Base-by-base conservation (phyloP, 352 stramenopile genomes). In the Phytopythium oedochilum region DNA sequence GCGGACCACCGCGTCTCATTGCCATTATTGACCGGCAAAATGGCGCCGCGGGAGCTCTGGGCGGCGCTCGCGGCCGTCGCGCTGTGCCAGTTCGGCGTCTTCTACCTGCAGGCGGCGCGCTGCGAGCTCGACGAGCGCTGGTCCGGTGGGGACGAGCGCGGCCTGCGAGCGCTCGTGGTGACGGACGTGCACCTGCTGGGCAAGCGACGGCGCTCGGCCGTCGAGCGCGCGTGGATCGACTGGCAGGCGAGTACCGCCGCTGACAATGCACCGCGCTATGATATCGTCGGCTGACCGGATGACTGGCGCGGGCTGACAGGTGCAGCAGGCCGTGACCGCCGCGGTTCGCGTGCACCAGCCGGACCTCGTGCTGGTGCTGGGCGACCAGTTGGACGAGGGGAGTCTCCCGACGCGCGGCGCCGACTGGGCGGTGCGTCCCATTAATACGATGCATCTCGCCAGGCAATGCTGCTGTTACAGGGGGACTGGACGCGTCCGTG, bases 301-400 rank as follows among this genome's bases (percentile, higher is more conserved):
- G n/a, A 35, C 18, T 35, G n/a, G 31, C 18, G 26, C 0, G 6
- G 35, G 6, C 14, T 40, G 35, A 8, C 53, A 79, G 70, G 70
- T 84, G 38, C 47, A 55, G 5, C 64, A 71, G 34, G 57, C 75
- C 6, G 59, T 74, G 6, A 46, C 58, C 15, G 72, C 68, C 7
- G 81, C 79, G 6, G 64, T 86, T 34, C 59, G 64, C n/a, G 65
- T 81, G 0, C 75, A 89, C 55, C 52, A 32, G 1, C 83, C 83
- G 5, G 68, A 88, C 8, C 26, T 88, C 22, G 73, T 84, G 42
- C 54, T 93, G 15, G 60, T 88, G 18, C 58, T 93, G 6, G 83
- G 83, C 28, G 83, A 93, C 45, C 83, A 93, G 32, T 64, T 93
- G 0, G 83, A 93, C 40, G 83, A 93, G 66, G 80, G 83, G 25